A percentile compares a stretch with the other conserved stretches of the same genome.
Conservation (phyloP, 441 rosid genomes). For the Capsella rubella region DNA sequence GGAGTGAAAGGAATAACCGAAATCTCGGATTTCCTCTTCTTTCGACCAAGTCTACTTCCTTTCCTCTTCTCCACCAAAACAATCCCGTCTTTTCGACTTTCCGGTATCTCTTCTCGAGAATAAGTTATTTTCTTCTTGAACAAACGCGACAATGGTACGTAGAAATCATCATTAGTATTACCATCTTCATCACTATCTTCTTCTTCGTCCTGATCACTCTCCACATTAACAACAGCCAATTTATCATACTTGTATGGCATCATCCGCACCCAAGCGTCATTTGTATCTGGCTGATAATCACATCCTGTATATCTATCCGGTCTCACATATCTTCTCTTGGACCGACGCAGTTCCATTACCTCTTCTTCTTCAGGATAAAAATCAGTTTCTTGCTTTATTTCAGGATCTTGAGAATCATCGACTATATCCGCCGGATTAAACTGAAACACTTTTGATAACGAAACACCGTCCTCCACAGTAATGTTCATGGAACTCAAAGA, state of each 20-base stretch:
- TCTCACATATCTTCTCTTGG: constrained; percentile 72
- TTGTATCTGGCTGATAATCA: constrained; percentile 50
- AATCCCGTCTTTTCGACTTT: constrained; percentile 35
- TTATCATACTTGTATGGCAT: constrained; percentile 53
- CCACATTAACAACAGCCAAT: constrained; percentile 34
- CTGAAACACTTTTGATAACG: constrained; percentile 50
- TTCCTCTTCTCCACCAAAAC: constrained; percentile 37
- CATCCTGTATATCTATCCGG: constrained; percentile 77
- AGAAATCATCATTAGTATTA: constrained; percentile 55
- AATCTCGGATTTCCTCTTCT: constrained; percentile 47
- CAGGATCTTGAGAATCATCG: constrained; percentile 44
- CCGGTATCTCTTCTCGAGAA: constrained; percentile 34
- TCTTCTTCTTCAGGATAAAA: constrained; percentile 46
- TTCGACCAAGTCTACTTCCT: constrained; percentile 29
- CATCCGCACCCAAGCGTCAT: constrained; percentile 52
- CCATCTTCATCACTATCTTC: constrained; percentile 44
- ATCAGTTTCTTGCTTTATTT: constrained; percentile 32
- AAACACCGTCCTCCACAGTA: constrained; percentile 55
- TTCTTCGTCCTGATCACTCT: constrained; percentile 34
- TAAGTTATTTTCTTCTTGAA: constrained; percentile 40
- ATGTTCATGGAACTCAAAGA: constrained; percentile 56
- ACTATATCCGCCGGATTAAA: constrained; percentile 44
- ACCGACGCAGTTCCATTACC: constrained; percentile 66
- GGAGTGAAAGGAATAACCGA: constrained; percentile 62
- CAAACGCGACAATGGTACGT: constrained; percentile 57